These are phyloP conservation scores for Phytophthora aleatoria DNA, from an alignment of 352 stramenopile species.

Conservation along the genomic window DNA sequence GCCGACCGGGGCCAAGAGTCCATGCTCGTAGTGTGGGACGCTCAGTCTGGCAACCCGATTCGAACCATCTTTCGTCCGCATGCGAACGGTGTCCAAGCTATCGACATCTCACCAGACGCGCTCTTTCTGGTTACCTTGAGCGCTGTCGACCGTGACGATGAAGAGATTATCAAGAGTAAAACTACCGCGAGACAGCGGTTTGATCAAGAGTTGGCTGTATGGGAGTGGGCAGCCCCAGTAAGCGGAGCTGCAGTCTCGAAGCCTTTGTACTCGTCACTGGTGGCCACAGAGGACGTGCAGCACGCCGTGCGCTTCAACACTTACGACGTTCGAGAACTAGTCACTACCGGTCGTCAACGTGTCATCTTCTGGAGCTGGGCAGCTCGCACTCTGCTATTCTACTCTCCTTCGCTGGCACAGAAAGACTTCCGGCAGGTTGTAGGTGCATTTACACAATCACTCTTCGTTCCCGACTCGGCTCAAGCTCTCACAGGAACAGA, in stretches of 20 bases:
- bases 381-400: slow-evolving; percentile 78
- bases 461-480: slow-evolving; percentile 88
- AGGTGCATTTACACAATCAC: slow-evolving; percentile 84
- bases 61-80: slow-evolving; percentile 92
- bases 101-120: slow-evolving; percentile 91
- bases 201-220: slow-evolving; percentile 85
- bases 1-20: slow-evolving; percentile 86
- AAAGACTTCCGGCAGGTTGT: slow-evolving; percentile 83
- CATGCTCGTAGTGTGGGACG: slow-evolving; percentile 94
- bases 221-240: slow-evolving; percentile 81
- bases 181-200: slow-evolving; percentile 31
- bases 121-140: slow-evolving; percentile 90
- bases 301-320: slow-evolving; percentile 90
- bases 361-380: slow-evolving; percentile 93
- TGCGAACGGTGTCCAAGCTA: slow-evolving; percentile 67
- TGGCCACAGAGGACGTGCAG: slow-evolving; percentile 80
- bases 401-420: slow-evolving; percentile 83
- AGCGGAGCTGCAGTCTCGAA: slow-evolving; percentile 35
- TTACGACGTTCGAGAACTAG: slow-evolving; percentile 87
- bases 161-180: slow-evolving; percentile 28
- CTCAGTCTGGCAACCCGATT: slow-evolving; percentile 80
- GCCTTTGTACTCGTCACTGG: slow-evolving; percentile 61
- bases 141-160: slow-evolving; percentile 39
- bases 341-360: slow-evolving; percentile 84
- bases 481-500: slow-evolving; percentile 87